Evolutionary conservation across 2,329 filamentous ascomycete species (phyloP).

Genomic region (Beauveria scarabaeidicola): DNA sequence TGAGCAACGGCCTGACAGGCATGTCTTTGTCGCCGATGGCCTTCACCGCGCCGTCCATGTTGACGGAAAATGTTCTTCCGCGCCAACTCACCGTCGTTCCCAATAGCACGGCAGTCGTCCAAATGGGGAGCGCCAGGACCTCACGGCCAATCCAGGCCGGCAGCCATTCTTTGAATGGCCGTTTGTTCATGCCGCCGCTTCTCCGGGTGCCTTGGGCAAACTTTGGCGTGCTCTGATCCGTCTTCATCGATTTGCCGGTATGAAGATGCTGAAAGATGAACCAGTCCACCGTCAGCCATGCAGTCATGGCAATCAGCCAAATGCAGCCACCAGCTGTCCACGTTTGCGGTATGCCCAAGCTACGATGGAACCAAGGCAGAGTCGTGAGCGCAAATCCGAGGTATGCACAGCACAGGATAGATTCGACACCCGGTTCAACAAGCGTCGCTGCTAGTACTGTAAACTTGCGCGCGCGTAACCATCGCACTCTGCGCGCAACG

Average conservation of each 20-base stretch:
- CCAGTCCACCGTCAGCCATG: slow-evolving; percentile 73
- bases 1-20: background rate
- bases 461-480: slow-evolving; percentile 90
- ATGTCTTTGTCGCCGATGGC: slow-evolving; percentile 24
- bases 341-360: slow-evolving; percentile 48
- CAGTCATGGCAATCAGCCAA: slow-evolving; percentile 56
- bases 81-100: slow-evolving; percentile 84
- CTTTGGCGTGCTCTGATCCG: slow-evolving; percentile 62
- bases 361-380: slow-evolving; percentile 51
- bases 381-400: slow-evolving; percentile 72
- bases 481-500: slow-evolving; percentile 71
- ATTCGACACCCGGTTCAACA: slow-evolving; percentile 88
- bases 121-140: slow-evolving; percentile 74
- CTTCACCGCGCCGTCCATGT: slow-evolving; percentile 72
- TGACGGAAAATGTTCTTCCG: slow-evolving; percentile 72
- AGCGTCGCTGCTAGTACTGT: slow-evolving; percentile 83
- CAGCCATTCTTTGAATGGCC: slow-evolving; percentile 63
- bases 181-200: slow-evolving; percentile 32
- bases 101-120: slow-evolving; percentile 83
- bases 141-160: slow-evolving; percentile 81
- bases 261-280: slow-evolving; percentile 67
- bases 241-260: slow-evolving; percentile 59
- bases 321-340: slow-evolving; percentile 58
- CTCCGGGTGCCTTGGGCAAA: slow-evolving; percentile 52
- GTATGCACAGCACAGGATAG: slow-evolving; percentile 73